Evolutionary conservation across 2,329 filamentous ascomycete species (phyloP).

Genomic region (Aureobasidium sp.): DNA sequence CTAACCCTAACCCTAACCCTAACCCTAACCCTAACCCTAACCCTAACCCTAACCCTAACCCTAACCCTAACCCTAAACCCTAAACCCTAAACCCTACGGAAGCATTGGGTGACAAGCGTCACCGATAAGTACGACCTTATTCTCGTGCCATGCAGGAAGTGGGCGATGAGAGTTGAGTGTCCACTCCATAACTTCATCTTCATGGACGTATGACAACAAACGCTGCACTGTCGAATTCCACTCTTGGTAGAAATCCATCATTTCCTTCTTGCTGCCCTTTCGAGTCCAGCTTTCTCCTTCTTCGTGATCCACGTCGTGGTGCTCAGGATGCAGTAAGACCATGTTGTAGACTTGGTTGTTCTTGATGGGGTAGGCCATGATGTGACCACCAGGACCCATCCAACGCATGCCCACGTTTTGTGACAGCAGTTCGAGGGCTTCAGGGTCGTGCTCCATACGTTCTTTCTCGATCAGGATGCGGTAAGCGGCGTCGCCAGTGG

Average conservation of each 20-base stretch:
- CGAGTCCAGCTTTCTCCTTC: constrained; percentile 54
- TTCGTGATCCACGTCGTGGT: constrained; percentile 4
- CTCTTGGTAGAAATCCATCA: constrained; percentile 55
- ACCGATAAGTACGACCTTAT: background rate
- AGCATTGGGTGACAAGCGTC: background rate
- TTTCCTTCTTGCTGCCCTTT: constrained; percentile 52
- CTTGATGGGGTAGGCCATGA: constrained; percentile 20
- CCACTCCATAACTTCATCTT: background rate
- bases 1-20: too few relatives aligned
- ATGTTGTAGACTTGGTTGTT: constrained; percentile 19
- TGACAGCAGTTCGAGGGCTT: background rate
- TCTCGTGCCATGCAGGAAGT: background rate
- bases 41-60: too few relatives aligned
- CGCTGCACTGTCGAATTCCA: constrained; percentile 46
- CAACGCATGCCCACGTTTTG: background rate
- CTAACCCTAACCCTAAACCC: too few relatives aligned
- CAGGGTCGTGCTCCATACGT: background rate
- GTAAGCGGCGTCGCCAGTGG: background rate
- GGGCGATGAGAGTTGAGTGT: background rate
- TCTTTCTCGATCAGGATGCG: background rate
- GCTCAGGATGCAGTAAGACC: constrained; percentile 18
- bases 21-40: too few relatives aligned
- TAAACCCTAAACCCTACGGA: too few relatives aligned
- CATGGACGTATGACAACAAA: background rate
- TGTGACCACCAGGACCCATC: constrained; percentile 16